Conservation (phyloP, 768 basidiomycete genomes). For the Collybia mongolica region DNA sequence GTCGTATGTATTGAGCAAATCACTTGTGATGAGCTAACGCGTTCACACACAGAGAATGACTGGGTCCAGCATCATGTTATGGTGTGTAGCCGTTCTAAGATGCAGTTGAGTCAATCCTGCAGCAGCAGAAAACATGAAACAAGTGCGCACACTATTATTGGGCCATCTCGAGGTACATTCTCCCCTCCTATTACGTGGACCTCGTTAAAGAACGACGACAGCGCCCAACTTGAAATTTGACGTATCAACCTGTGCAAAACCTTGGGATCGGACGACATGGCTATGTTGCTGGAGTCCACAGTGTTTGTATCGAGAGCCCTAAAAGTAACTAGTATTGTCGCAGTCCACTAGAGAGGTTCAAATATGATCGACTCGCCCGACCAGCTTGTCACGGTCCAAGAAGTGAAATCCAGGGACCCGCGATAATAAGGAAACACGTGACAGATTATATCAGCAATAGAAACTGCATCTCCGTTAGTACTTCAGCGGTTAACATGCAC, state of each 20-base stretch:
- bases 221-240: slow-evolving; percentile 67
- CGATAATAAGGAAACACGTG: no score
- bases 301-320: not conserved
- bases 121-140: not conserved
- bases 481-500: no score
- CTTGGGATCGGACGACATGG: slow-evolving; percentile 34
- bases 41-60: slow-evolving; percentile 62
- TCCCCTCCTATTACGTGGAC: slow-evolving; percentile 85
- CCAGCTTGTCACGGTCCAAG: no score
- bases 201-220: slow-evolving; percentile 86
- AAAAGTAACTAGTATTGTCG: no score
- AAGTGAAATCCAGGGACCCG: no score
- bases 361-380: no score
- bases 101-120: not conserved
- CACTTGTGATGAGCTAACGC: not conserved
- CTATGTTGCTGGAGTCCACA: not conserved
- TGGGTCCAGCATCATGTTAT: slow-evolving; percentile 96
- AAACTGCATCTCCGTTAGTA: no score
- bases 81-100: slow-evolving; percentile 77
- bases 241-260: slow-evolving; percentile 71
- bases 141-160: slow-evolving; percentile 84
- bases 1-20: slow-evolving; percentile 5
- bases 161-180: slow-evolving; percentile 83
- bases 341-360: no score
- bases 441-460: no score